Evolutionary conservation across 2,329 filamentous ascomycete species (phyloP), one percentile per base, ranked within the genome.

Genomic region (Davidsoniella eucalypti): DNA sequence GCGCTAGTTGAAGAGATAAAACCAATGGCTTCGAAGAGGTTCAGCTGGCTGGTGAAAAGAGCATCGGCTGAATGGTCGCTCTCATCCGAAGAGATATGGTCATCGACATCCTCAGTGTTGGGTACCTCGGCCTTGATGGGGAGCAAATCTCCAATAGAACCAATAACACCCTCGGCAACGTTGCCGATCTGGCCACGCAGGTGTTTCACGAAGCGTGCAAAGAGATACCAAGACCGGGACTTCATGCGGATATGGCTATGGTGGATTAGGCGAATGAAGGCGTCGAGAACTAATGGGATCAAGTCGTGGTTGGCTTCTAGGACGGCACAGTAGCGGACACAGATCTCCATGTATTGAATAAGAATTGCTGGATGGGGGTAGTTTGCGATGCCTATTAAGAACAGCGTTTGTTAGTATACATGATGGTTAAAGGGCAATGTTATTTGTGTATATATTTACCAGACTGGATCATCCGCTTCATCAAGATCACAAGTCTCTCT

Each of bases 331-430:
- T 98, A 98, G 47, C 92, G 82, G 50, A 94, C 88, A 63, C 88
- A 94, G 36, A 94, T 94, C 64, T 98, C 92, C 88, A 98, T 95
- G 61, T 94, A 98, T 65, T 95, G 87, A 18, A 98, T 72, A 55
- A 95, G 78, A 47, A 95, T 88, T 14, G 88, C 87, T 1, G 92
- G 90, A 61, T 96, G 92, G 14, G 82, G 79, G 64, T 90, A 93
- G 41, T 75, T 82, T 53, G 86, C 82, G 57, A 95, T 83, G 57
- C 85, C 87, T 88, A 56, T 21, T 48, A 25, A 52, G 16, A 39
- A 51, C 40, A 40, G 47, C 23, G 12, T 4, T 26, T 43, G 37
- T 42, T 50, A 65, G 58, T 63, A 58, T 47, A 50, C 26, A 53
- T 47, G 49, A 21, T 21, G 53, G 51, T 41, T 44, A 52, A 47